Evolutionary conservation across 805 yeast species (phyloP), one percentile per base, ranked within the genome.

Genomic region (Yueomyces sp.): DNA sequence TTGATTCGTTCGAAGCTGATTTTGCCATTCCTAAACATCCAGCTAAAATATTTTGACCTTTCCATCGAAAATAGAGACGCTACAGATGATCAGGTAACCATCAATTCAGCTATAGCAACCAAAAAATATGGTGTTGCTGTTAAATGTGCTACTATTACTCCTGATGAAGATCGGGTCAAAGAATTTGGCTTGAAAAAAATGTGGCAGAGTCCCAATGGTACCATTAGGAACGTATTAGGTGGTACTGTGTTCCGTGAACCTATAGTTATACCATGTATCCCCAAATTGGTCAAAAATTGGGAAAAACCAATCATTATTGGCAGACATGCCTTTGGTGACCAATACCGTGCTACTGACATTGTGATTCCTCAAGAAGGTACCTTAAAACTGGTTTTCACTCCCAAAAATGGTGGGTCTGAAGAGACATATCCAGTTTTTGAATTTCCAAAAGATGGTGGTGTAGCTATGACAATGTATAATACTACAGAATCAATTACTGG

Each of bases 141-240:
- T 54, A 90, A 90, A 69, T 90, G 97, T 70, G 97, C 97, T 45
- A 90, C 97, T 42, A 90, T 90, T 63, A 90, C 97, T n/a, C 96
- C 97, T 5, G 95, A 85, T 61, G 97, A 90, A 69, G 92, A 85
- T 40, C 79, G 97, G 57, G 96, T 90, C 43, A 70, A 84, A 64
- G 97, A 90, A 66, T 90, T 86, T 66, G 69, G 74, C 45, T 74
- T 90, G 64, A 87, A 90, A 70, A 83, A 87, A 65, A 90, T 90
- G 97, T 90, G 96, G 96, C 73, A 82, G 47, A 85, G 95, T 12
- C 97, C 97, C 50, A 90, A 90, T 66, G 97, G 97, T 47, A 90
- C 97, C 42, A 85, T 90, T 63, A 81, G 97, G 68, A 90, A 90
- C 70, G 81, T 90, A 49, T 70, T 90, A 47, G 96, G 96, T 42